phyloP scores from a whole-genome alignment of 106 monocot genomes.

The Allium cepa region DNA sequence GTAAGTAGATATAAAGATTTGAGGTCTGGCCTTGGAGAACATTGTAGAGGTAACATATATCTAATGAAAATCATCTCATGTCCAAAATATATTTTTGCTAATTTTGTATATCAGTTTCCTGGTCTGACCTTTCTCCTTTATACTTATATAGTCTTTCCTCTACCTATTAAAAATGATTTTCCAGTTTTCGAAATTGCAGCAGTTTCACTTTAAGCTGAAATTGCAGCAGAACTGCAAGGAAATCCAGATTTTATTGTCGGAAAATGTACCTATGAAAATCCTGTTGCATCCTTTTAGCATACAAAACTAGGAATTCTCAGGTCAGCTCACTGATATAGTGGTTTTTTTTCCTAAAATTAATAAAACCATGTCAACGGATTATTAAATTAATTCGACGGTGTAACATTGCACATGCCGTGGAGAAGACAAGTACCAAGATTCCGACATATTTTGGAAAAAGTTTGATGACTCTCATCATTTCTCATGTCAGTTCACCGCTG shows the following conservation, averaged over 20 bases:
- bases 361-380: neutral
- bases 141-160: too few species aligned
- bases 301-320: constrained; percentile 78
- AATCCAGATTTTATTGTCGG: constrained; percentile 84
- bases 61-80: neutral
- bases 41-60: constrained; percentile 64
- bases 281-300: constrained; percentile 81
- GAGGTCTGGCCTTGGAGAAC: constrained; percentile 95
- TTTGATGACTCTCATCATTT: constrained; percentile 91
- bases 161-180: too few species aligned
- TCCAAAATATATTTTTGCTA: too few species aligned
- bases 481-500: constrained; percentile 94
- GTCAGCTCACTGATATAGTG: constrained; percentile 17
- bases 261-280: constrained; percentile 93
- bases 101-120: too few species aligned
- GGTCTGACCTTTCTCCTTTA: neutral
- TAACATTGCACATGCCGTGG: constrained; percentile 91
- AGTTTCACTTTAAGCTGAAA: constrained; percentile 12
- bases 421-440: constrained; percentile 99
- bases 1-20: constrained; percentile 93
- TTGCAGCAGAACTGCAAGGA: constrained; percentile 73
- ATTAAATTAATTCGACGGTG: constrained; percentile 36
- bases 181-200: too few species aligned
- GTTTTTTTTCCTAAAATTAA: neutral
- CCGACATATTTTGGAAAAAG: constrained; percentile 90